Base-by-base conservation (phyloP, 805 yeast genomes). In the Alloascoidea hylecoeti region DNA sequence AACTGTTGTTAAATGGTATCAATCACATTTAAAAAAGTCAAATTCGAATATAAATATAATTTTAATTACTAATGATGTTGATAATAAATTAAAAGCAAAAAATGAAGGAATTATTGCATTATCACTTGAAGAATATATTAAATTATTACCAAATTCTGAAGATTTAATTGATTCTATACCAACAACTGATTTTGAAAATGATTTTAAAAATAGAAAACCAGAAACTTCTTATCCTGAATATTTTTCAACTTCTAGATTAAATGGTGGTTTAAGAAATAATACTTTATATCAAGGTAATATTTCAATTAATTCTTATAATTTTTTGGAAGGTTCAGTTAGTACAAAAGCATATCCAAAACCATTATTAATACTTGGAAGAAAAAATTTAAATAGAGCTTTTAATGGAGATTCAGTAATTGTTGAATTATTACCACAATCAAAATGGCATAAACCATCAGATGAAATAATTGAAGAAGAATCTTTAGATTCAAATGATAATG, bases 371-470 rank as follows among this genome's bases (percentile, higher is more conserved):
- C 58, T 81, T 9, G 99, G 98, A 0, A 68, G 88, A 35, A 83
- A 82, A 49, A 77, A 78, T 53, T 59, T 92, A 47, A 92, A 92
- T 55, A 75, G 99, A 57, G 81, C 89, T 0, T 89, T 89, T 61
- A 84, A 83, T 49, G 88, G 95, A 17, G 99, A 92, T 51, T 70
- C 75, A 28, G 97, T 92, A 18, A 82, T 86, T 35, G 85, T 92
- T 3, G 97, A 92, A 57, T 61, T 92, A 34, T 63, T 92, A 34
- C 96, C 97, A 1, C 72, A 82, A 46, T 64, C 68, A 18, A 75
- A 82, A 52, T 92, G 98, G 98, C 78, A 81, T 48, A 76, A 75
- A 30, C 95, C 96, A 1, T 77, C 94, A 0, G 60, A 79, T 3
- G 72, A 80, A 35, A 78, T 85, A 34, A 60, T 86, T 30, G 96